These are phyloP conservation scores for Exophiala bonariae DNA, from an alignment of 2,329 filamentous ascomycete species.

Conservation along the genomic window DNA sequence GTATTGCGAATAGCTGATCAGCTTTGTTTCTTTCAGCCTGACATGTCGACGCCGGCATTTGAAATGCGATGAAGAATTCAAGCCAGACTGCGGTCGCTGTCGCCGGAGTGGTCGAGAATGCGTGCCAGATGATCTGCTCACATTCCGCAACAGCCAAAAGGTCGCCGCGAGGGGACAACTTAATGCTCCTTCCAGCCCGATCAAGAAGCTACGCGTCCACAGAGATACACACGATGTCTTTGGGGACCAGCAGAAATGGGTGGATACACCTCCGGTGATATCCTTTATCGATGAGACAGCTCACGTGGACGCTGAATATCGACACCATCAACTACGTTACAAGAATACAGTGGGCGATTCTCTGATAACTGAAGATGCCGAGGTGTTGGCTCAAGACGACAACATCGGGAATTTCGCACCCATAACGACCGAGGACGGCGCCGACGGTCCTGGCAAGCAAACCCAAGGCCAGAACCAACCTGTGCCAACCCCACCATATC, in stretches of 20 bases:
- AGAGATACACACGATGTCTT: not conserved
- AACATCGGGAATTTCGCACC: not conserved
- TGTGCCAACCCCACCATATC: not conserved
- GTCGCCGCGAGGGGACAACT: not conserved
- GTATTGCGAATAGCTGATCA: too few relatives aligned
- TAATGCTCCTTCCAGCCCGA: not conserved
- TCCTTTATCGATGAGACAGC: constrained; percentile 1
- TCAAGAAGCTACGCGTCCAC: not conserved
- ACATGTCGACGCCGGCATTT: constrained; percentile 33
- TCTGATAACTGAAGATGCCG: not conserved
- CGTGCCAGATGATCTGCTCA: not conserved
- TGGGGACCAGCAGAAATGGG: not conserved
- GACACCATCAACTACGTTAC: not conserved
- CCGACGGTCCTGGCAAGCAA: not conserved
- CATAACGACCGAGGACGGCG: not conserved
- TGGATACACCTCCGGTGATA: not conserved
- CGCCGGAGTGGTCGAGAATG: constrained; percentile 1
- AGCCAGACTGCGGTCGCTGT: constrained; percentile 4
- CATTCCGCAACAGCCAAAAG: not conserved
- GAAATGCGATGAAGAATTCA: constrained; percentile 34
- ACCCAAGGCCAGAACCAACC: too few relatives aligned
- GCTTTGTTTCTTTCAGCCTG: constrained; percentile 11
- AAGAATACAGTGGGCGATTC: not conserved
- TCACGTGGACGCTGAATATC: constrained; percentile 2
- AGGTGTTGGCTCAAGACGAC: not conserved